Percentiles rank a stretch among this genome's conserved stretches.
Evolutionary conservation across 306 rosid species (phyloP).

Genomic region (Mimosa pudica): DNA sequence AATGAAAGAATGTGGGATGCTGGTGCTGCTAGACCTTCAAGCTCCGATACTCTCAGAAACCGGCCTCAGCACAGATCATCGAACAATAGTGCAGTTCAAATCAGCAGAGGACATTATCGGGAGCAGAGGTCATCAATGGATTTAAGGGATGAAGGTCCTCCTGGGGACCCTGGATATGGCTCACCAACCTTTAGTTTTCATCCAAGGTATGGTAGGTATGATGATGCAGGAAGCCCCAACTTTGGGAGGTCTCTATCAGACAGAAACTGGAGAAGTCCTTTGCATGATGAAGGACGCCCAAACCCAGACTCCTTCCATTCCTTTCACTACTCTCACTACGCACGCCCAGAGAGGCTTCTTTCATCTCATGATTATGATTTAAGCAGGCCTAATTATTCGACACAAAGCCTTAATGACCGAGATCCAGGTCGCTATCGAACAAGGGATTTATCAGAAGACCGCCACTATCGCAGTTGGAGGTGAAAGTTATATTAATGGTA

Average conservation of each 20-base stretch:
- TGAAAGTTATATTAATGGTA: constrained; percentile 31
- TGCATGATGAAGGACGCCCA: constrained; percentile 47
- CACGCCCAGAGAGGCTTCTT: constrained; percentile 43
- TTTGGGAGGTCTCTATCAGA: constrained; percentile 49
- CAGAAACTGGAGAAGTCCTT: constrained; percentile 60
- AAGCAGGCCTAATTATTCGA: constrained; percentile 42
- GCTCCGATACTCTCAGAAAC: constrained; percentile 55
- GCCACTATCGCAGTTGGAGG: constrained; percentile 56
- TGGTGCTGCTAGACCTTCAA: constrained; percentile 34
- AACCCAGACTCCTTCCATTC: constrained; percentile 39
- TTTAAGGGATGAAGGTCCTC: constrained; percentile 77
- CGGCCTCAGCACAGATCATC: constrained; percentile 49
- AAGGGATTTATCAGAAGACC: constrained; percentile 48
- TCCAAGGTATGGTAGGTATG: constrained; percentile 63
- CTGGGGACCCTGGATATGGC: constrained; percentile 62
- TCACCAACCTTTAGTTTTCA: constrained; percentile 54
- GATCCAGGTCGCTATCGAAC: constrained; percentile 41
- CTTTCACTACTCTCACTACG: constrained; percentile 52
- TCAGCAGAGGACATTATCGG: constrained; percentile 58
- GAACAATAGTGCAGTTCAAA: constrained; percentile 47
- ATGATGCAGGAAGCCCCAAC: constrained; percentile 46
- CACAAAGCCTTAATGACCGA: constrained; percentile 41
- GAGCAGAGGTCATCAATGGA: constrained; percentile 66
- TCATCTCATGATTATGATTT: constrained; percentile 43
- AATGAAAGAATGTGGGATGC: constrained; percentile 72